A percentile compares a stretch with the other conserved stretches of the same genome.
Evolutionary conservation across 257 asterid species (phyloP).

Genomic region (Buddleja alternifolia): DNA sequence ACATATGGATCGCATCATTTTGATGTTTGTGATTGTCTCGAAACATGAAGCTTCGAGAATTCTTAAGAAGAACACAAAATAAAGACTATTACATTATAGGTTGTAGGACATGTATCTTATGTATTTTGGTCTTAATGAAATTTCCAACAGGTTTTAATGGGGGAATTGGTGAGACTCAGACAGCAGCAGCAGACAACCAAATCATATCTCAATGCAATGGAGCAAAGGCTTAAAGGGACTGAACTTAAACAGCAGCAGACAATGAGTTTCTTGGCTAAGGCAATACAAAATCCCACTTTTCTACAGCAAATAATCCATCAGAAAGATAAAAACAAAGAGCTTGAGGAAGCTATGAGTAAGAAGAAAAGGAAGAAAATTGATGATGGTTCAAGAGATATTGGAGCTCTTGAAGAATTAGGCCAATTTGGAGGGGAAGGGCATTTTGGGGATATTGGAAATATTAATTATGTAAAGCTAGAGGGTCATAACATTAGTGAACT

Average conservation of each 20-base stretch:
- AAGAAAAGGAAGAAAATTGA: constrained; percentile 43
- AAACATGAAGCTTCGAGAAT: too few species aligned
- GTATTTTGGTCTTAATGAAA: too few species aligned
- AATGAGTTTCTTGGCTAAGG: constrained; percentile 56
- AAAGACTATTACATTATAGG: too few species aligned
- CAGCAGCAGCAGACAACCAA: constrained; percentile 50
- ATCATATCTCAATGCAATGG: constrained; percentile 43
- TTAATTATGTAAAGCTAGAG: too few species aligned
- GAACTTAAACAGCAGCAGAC: constrained; percentile 53
- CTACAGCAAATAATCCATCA: constrained; percentile 43
- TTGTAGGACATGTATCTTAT: too few species aligned
- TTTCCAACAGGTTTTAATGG: constrained; percentile 34
- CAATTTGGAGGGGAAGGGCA: not conserved
- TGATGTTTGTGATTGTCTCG: too few species aligned
- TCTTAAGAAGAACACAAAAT: too few species aligned
- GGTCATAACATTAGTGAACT: too few species aligned
- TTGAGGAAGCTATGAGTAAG: constrained; percentile 40
- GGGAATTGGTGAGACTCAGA: constrained; percentile 52
- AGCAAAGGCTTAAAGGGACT: constrained; percentile 46
- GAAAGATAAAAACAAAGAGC: constrained; percentile 44
- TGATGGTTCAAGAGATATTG: constrained; percentile 11
- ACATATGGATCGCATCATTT: too few species aligned
- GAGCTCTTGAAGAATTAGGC: constrained; percentile 7
- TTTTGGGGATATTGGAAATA: too few species aligned
- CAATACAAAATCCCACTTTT: constrained; percentile 49